These are phyloP conservation scores for Emmonsiellopsis sp. DNA, from an alignment of 2,329 filamentous ascomycete genomes.

Conservation along the genomic window DNA sequence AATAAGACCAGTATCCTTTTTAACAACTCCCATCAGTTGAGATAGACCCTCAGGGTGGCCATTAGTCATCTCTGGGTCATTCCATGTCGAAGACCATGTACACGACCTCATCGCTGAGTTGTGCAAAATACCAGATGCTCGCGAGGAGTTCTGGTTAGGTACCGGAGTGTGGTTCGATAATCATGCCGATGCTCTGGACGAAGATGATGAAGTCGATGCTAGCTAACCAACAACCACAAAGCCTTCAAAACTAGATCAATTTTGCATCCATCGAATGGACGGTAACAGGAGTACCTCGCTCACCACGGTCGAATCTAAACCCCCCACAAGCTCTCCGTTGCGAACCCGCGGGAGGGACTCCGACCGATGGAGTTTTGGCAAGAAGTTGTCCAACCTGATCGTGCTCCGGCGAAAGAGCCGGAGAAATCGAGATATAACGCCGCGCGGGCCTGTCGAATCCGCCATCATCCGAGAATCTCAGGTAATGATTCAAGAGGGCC, in stretches of 20 bases:
- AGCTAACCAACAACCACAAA: background rate
- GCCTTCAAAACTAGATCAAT: conserved; percentile 14
- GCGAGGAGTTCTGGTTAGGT: conserved; percentile 16
- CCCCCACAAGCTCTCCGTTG: conserved; percentile 15
- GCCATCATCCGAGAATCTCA: conserved; percentile 20
- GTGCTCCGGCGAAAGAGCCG: conserved; percentile 8
- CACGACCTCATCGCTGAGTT: conserved; percentile 20
- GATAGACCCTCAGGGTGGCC: too few species aligned
- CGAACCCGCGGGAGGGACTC: conserved; percentile 8
- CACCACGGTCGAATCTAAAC: conserved; percentile 14
- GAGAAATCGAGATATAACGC: conserved; percentile 18
- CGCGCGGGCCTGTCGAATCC: conserved; percentile 11
- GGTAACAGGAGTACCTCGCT: background rate
- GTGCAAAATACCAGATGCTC: conserved; percentile 19
- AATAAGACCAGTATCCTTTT: too few species aligned
- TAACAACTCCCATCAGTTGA: too few species aligned
- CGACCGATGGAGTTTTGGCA: conserved; percentile 10
- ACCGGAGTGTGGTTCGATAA: conserved; percentile 15
- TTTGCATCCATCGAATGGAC: conserved; percentile 14
- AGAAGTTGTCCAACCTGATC: conserved; percentile 12
- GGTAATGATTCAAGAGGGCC: conserved; percentile 21
- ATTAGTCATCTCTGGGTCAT: conserved; percentile 14
- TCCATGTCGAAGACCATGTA: conserved; percentile 20
- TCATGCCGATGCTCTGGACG: conserved; percentile 10
- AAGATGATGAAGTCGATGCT: background rate